Evolutionary conservation across 2,329 filamentous ascomycete genomes (phyloP).

Genomic region (Trichophyton rubrum): DNA sequence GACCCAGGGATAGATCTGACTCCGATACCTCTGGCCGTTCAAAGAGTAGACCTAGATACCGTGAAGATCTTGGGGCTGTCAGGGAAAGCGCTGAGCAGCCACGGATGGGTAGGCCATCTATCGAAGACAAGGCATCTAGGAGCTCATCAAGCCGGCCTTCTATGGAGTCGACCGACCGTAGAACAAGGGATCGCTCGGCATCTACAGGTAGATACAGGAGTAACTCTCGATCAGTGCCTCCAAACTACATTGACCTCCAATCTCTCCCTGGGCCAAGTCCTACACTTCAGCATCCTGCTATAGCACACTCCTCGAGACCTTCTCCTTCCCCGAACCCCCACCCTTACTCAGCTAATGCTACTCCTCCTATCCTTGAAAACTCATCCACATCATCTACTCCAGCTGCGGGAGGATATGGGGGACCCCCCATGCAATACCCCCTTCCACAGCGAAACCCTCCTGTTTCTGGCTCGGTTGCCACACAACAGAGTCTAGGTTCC

Average conservation of each 20-base stretch:
- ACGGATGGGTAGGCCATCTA: conserved; percentile 17
- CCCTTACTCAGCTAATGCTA: conserved; percentile 41
- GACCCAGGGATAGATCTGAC: conserved; percentile 41
- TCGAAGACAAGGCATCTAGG: conserved; percentile 19
- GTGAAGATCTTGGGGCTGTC: conserved; percentile 43
- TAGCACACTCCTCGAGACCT: conserved; percentile 30
- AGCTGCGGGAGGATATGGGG: conserved; percentile 17
- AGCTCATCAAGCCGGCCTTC: conserved; percentile 27
- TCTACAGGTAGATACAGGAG: conserved; percentile 29
- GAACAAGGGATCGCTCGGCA: conserved; percentile 24
- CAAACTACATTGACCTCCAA: conserved; percentile 24
- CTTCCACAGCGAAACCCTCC: conserved; percentile 16
- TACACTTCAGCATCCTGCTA: conserved; percentile 20
- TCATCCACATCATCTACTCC: conserved; percentile 33
- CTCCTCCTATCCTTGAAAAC: conserved; percentile 39
- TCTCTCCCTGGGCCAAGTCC: conserved; percentile 19
- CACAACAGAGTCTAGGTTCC: conserved; percentile 17
- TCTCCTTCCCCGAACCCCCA: conserved; percentile 29
- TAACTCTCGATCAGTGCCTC: conserved; percentile 23
- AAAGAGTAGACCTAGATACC: conserved; percentile 40
- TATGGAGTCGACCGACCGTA: background rate
- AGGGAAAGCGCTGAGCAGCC: conserved; percentile 31
- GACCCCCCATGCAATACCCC: conserved; percentile 5
- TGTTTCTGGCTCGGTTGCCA: background rate
- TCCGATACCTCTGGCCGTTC: conserved; percentile 44